A percentile compares a stretch with the other conserved stretches of the same genome.
Conservation (phyloP, 306 rosid species). For the Vigna hirtella region DNA sequence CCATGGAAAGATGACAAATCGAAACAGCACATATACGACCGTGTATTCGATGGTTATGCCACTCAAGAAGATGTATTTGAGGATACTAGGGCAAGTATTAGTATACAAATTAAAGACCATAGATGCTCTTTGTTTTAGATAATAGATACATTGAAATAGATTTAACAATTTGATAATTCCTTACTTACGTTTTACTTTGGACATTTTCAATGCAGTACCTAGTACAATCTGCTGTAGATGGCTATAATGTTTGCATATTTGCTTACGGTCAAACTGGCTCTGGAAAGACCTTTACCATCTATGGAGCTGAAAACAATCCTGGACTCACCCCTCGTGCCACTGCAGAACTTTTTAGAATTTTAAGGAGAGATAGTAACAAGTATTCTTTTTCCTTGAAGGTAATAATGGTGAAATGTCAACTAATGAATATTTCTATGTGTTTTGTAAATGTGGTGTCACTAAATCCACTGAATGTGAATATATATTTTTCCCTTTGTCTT, state of each 20-base stretch:
- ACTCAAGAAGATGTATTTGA: conserved; percentile 87
- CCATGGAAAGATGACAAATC: conserved; percentile 85
- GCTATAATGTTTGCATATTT: conserved; percentile 91
- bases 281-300: conserved; percentile 90
- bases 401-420: background rate
- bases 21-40: conserved; percentile 85
- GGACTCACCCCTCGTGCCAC: conserved; percentile 90
- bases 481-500: background rate
- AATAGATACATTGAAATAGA: background rate
- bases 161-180: conserved; percentile 2
- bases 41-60: conserved; percentile 74
- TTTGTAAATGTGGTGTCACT: background rate
- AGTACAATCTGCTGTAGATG: conserved; percentile 93
- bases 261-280: conserved; percentile 98
- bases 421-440: conserved; percentile 8
- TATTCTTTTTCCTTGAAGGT: conserved; percentile 89
- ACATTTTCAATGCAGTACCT: conserved; percentile 68
- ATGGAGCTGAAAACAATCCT: conserved; percentile 77
- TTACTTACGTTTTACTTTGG: conserved; percentile 15
- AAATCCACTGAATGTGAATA: background rate
- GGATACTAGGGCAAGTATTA: conserved; percentile 87
- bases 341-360: conserved; percentile 73
- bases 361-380: conserved; percentile 73
- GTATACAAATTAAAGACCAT: conserved; percentile 17
- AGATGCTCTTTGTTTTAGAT: conserved; percentile 7